A percentile compares a stretch with the other conserved stretches of the same genome.
Conservation (phyloP, 2,329 filamentous ascomycete species). For the Helotiales sp. region DNA sequence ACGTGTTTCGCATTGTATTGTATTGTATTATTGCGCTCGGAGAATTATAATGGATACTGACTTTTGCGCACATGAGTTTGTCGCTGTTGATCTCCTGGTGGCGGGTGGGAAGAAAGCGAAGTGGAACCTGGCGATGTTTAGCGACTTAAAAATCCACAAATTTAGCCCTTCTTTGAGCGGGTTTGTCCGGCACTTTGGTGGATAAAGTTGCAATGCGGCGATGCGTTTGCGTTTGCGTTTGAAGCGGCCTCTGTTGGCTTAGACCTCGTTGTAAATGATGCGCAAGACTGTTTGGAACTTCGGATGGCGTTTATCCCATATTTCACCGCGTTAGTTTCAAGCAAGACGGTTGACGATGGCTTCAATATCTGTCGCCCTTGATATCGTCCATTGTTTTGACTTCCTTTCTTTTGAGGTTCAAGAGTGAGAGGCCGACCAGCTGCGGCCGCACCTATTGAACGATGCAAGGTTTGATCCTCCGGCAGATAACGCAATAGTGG, state of each 20-base stretch:
- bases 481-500: background rate
- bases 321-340: background rate
- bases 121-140: background rate
- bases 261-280: background rate
- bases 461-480: background rate
- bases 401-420: background rate
- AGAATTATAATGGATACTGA: background rate
- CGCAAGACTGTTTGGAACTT: background rate
- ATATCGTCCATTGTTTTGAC: background rate
- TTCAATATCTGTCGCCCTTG: background rate
- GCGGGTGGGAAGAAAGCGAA: background rate
- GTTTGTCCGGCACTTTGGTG: background rate
- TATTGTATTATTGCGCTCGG: background rate
- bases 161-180: background rate
- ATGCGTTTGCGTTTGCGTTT: constrained; percentile 6
- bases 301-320: background rate
- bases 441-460: background rate
- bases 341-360: background rate
- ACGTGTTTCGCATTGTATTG: background rate
- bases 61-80: background rate
- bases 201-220: background rate
- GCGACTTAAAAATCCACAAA: background rate
- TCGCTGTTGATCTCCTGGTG: background rate
- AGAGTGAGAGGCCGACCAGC: background rate
- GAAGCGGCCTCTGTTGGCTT: background rate